Conservation (phyloP, 768 basidiomycete genomes). For the Tulasnella sp. region DNA sequence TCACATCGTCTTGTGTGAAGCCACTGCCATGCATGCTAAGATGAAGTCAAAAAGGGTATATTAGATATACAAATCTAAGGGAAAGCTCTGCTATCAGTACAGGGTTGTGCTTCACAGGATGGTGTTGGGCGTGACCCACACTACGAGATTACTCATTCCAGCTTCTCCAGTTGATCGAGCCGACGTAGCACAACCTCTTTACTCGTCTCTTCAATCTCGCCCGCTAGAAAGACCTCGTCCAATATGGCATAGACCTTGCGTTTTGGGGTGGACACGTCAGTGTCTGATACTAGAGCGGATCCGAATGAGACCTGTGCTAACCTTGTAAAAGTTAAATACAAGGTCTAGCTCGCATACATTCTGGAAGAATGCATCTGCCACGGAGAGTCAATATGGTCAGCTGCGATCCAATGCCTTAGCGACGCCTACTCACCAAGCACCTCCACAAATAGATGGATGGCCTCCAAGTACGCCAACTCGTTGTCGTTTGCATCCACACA, state of each 20-base stretch:
- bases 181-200: slow-evolving; percentile 89
- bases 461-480: slow-evolving; percentile 92
- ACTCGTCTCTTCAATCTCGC: slow-evolving; percentile 96
- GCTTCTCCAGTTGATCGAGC: slow-evolving; percentile 83
- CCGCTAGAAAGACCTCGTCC: slow-evolving; percentile 96
- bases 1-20: neutral
- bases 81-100: neutral
- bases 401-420: neutral
- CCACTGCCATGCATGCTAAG: no score
- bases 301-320: slow-evolving; percentile 22
- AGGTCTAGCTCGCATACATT: slow-evolving; percentile 97
- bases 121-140: neutral
- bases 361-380: slow-evolving; percentile 88
- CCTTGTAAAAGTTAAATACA: slow-evolving; percentile 99
- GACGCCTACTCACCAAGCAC: slow-evolving; percentile 60
- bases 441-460: slow-evolving; percentile 96
- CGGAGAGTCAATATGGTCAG: neutral
- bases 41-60: neutral
- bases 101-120: neutral
- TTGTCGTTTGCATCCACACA: slow-evolving; percentile 99
- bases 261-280: neutral
- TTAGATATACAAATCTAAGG: neutral
- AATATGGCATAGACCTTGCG: slow-evolving; percentile 88
- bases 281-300: neutral
- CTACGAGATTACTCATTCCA: slow-evolving; percentile 42